A percentile compares a stretch with the other conserved stretches of the same genome.
Evolutionary conservation across 257 asterid genomes (phyloP).

Genomic region (Solanum verrucosum): DNA sequence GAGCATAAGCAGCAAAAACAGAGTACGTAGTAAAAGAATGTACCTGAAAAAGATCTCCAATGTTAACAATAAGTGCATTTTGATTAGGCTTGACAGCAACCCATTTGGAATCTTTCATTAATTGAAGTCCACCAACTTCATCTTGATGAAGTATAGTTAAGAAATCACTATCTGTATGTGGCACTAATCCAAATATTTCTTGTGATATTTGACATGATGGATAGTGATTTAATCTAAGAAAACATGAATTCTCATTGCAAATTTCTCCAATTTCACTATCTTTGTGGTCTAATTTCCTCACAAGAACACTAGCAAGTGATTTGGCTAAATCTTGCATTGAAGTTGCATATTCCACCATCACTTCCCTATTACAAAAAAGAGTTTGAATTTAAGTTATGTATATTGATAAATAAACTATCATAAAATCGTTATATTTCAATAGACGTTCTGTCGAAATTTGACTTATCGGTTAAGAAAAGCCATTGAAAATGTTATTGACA

Average conservation of each 20-base stretch:
- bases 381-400: not conserved
- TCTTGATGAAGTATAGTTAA: constrained; percentile 69
- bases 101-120: constrained; percentile 64
- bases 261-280: constrained; percentile 1
- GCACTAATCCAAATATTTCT: constrained; percentile 39
- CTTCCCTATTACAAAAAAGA: constrained; percentile 28
- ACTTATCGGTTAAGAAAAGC: not conserved
- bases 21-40: no score
- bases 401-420: not conserved
- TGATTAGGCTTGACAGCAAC: constrained; percentile 47
- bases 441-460: not conserved
- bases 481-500: not conserved
- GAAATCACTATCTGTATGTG: constrained; percentile 75
- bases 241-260: constrained; percentile 51
- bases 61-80: constrained; percentile 67
- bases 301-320: constrained; percentile 30
- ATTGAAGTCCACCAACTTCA: constrained; percentile 71
- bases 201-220: constrained; percentile 33
- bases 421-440: not conserved
- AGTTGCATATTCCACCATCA: constrained; percentile 49
- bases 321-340: constrained; percentile 56
- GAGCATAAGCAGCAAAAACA: fast-evolving
- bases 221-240: constrained; percentile 48
- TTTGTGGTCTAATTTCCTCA: constrained; percentile 24
- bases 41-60: constrained; percentile 85